Conservation (phyloP, 1,284 basidiomycete genomes). For the Macrocystidia cucumis region DNA sequence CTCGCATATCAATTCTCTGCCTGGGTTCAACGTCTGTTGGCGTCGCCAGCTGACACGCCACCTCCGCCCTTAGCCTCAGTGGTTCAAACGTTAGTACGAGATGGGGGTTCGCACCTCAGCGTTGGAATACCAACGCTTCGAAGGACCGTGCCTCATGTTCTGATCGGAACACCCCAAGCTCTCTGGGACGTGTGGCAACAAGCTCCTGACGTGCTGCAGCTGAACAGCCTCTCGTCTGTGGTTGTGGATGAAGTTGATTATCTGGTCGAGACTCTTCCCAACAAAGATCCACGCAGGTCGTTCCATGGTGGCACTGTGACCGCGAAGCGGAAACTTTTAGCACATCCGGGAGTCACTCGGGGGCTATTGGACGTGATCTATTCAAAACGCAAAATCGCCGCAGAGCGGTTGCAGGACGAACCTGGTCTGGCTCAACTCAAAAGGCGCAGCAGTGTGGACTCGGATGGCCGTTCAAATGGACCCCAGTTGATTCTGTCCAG, state of each 20-base stretch:
- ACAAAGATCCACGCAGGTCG: slow-evolving; percentile 27
- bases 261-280: slow-evolving; percentile 44
- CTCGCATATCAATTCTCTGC: slow-evolving; percentile 60
- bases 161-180: slow-evolving; percentile 67
- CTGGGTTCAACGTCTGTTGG: slow-evolving; percentile 55
- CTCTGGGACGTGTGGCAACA: slow-evolving; percentile 45
- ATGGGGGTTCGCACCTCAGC: slow-evolving; percentile 26
- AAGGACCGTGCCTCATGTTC: slow-evolving; percentile 48
- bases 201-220: slow-evolving; percentile 33
- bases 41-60: slow-evolving; percentile 16
- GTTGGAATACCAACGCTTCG: slow-evolving; percentile 30
- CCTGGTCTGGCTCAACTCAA: slow-evolving; percentile 14
- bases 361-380: slow-evolving; percentile 53
- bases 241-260: slow-evolving; percentile 73
- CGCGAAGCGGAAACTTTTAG: slow-evolving; percentile 31
- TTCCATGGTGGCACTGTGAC: slow-evolving; percentile 23
- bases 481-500: slow-evolving; percentile 64
- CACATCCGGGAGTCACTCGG: slow-evolving; percentile 52
- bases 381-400: slow-evolving; percentile 20
- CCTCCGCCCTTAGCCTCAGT: slow-evolving; percentile 29
- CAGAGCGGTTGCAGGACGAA: slow-evolving; percentile 16
- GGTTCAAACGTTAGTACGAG: slow-evolving; percentile 57
- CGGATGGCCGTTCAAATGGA: slow-evolving; percentile 11
- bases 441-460: slow-evolving; percentile 13
- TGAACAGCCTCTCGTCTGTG: slow-evolving; percentile 43